A percentile compares a stretch with the other conserved stretches of the same genome.
Conservation (phyloP, 1,284 basidiomycete genomes). For the Cronartium ribicola region DNA sequence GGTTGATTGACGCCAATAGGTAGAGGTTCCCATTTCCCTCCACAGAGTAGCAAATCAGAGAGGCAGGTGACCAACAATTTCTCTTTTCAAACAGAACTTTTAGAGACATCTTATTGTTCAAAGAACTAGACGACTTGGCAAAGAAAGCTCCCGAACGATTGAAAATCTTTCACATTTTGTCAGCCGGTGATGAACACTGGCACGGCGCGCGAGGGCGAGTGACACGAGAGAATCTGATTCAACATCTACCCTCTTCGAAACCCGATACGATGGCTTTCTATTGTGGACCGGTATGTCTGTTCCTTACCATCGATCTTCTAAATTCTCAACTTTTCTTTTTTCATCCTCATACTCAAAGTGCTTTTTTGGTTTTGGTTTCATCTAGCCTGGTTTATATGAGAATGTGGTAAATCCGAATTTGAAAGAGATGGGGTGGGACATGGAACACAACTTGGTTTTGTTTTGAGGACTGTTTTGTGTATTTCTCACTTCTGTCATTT, state of each 20-base stretch:
- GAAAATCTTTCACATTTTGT: slow-evolving; percentile 57
- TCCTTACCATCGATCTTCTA: not conserved
- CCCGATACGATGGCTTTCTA: slow-evolving; percentile 46
- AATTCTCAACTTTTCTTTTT: too few relatives aligned
- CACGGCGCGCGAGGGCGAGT: slow-evolving; percentile 56
- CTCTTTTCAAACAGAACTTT: slow-evolving; percentile 52
- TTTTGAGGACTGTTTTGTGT: slow-evolving; percentile 44
- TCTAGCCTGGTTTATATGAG: slow-evolving; percentile 58
- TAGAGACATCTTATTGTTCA: slow-evolving; percentile 39
- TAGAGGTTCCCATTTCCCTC: slow-evolving; percentile 54
- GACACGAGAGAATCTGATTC: slow-evolving; percentile 53
- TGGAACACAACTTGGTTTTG: slow-evolving; percentile 47
- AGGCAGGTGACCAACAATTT: not conserved
- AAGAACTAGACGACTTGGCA: slow-evolving; percentile 55
- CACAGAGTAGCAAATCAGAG: slow-evolving; percentile 53
- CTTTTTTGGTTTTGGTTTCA: slow-evolving; percentile 55
- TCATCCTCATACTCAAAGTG: not conserved
- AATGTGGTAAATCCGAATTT: slow-evolving; percentile 45
- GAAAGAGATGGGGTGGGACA: slow-evolving; percentile 47
- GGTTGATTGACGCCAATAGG: slow-evolving; percentile 59
- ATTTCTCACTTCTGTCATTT: not conserved
- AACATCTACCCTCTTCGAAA: slow-evolving; percentile 54
- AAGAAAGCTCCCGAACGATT: slow-evolving; percentile 52
- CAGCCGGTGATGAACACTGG: slow-evolving; percentile 54
- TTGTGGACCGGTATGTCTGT: slow-evolving; percentile 22